Conservation (phyloP, 768 basidiomycete species). For the Kwoniella botswanensis region DNA sequence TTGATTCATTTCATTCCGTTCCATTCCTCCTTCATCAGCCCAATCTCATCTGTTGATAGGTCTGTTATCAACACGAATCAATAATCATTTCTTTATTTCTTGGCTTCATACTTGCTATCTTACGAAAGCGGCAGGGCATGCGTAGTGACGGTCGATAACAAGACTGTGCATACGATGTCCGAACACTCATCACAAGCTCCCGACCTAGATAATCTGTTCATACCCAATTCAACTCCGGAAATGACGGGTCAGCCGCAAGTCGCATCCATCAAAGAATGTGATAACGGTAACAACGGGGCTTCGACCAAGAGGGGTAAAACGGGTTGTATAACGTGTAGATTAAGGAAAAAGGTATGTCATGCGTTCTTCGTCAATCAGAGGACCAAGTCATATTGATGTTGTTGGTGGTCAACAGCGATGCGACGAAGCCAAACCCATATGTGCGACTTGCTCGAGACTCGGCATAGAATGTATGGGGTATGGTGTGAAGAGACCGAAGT, state of each 20-base stretch:
- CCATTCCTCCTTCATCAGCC: no score
- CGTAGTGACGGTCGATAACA: no score
- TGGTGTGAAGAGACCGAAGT: constrained; percentile 33
- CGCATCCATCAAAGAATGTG: neutral
- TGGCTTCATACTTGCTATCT: no score
- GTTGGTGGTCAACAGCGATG: constrained; percentile 22
- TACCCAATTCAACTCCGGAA: neutral
- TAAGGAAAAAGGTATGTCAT: constrained; percentile 32
- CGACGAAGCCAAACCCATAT: constrained; percentile 35
- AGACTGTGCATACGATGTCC: no score
- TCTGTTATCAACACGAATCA: no score
- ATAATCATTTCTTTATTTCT: no score
- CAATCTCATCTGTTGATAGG: no score
- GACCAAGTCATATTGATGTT: neutral
- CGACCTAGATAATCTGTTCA: neutral
- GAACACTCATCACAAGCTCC: neutral
- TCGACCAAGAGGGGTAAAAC: constrained; percentile 35
- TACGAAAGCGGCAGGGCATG: no score
- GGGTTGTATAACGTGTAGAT: constrained; percentile 61
- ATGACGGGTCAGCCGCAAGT: neutral
- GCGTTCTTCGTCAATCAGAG: neutral
- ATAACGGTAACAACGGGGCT: neutral
- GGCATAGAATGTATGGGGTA: constrained; percentile 42
- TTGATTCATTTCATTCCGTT: no score
- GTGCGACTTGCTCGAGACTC: constrained; percentile 31